These are phyloP conservation scores for Tetratostichococcus sp. DNA, from an alignment of 139 green algal genomes.

Conservation along the genomic window DNA sequence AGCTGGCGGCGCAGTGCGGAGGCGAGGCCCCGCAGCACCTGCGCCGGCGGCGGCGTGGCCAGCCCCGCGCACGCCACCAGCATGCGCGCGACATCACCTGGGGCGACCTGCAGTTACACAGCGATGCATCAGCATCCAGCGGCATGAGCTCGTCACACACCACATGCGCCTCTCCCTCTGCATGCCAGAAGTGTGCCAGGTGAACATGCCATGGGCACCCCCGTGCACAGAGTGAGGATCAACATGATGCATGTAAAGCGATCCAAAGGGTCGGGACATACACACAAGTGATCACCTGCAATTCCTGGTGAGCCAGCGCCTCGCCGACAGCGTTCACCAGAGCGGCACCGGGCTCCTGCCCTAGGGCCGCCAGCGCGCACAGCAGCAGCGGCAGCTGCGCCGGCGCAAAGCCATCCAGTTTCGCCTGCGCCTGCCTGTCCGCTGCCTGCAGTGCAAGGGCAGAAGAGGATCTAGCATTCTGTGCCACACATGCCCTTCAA, in stretches of 20 bases:
- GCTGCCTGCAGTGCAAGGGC: neutral
- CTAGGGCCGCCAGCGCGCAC: neutral
- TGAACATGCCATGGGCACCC: too few relatives aligned
- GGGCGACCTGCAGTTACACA: neutral
- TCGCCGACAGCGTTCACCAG: neutral
- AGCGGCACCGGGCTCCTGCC: neutral
- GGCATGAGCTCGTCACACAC: neutral
- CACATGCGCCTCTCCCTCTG: too few relatives aligned
- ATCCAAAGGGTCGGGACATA: too few relatives aligned
- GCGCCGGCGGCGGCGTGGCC: neutral
- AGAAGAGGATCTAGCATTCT: too few relatives aligned
- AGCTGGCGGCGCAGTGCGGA: neutral
- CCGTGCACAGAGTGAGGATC: too few relatives aligned
- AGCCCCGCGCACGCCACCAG: neutral
- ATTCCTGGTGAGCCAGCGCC: neutral
- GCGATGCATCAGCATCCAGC: neutral
- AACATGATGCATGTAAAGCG: too few relatives aligned
- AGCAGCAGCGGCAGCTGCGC: slow-evolving; percentile 1
- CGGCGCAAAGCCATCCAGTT: neutral
- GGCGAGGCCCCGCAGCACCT: neutral
- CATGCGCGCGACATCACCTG: neutral
- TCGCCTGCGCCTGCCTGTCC: neutral
- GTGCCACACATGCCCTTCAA: too few relatives aligned
- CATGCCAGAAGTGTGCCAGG: too few relatives aligned
- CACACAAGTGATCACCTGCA: neutral